These are phyloP conservation scores for Solanum pinnatisectum DNA, from an alignment of 257 asterid genomes.

Conservation along the genomic window DNA sequence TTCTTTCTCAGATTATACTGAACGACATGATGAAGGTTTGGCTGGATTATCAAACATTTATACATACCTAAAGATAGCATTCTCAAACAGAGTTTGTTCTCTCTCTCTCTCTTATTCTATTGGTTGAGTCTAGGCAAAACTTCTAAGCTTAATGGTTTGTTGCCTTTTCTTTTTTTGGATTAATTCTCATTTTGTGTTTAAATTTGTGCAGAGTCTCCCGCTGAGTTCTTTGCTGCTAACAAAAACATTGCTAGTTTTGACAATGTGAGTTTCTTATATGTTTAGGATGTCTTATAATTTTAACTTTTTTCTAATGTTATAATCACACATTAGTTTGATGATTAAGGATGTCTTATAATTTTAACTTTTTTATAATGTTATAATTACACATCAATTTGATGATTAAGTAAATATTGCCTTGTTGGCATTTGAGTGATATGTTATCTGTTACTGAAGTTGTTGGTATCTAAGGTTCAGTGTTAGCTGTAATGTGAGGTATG, in stretches of 20 bases:
- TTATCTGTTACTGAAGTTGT: no score
- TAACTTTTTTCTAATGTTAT: background rate
- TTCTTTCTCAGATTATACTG: no score
- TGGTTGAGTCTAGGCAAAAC: background rate
- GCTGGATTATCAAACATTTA: no score
- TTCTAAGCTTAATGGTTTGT: background rate
- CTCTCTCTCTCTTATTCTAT: background rate
- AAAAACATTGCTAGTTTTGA: constrained; percentile 92
- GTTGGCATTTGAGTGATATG: background rate
- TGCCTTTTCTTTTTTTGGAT: background rate
- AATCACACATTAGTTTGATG: background rate
- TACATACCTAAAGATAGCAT: constrained; percentile 34
- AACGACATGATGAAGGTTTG: no score
- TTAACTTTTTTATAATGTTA: no score
- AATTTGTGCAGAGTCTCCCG: constrained; percentile 54
- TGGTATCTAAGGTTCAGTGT: no score
- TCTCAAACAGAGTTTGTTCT: constrained; percentile 55
- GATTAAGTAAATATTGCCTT: background rate
- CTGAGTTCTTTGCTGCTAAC: constrained; percentile 87
- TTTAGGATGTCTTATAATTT: background rate
- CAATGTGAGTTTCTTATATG: constrained; percentile 41
- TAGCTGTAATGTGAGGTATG: no score
- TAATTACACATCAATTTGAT: no score
- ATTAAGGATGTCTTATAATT: background rate
- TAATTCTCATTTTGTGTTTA: background rate